Evolutionary conservation across 257 asterid genomes (phyloP).

Genomic region (Eucommia ulmoides): DNA sequence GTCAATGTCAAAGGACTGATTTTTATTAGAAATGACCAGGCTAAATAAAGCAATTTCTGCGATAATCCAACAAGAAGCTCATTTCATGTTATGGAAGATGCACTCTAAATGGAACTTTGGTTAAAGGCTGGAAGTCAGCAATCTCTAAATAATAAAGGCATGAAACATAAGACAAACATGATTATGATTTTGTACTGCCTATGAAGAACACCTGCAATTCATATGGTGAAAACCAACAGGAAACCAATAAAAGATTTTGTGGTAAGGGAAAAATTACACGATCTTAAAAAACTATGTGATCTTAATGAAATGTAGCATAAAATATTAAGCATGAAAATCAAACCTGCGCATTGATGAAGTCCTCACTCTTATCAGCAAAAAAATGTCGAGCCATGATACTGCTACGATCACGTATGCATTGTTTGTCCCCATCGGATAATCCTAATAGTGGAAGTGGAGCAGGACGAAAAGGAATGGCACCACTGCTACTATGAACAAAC

Average conservation of each 20-base stretch:
- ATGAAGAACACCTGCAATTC: background rate
- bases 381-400: constrained; percentile 98
- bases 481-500: constrained; percentile 75
- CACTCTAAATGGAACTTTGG: background rate
- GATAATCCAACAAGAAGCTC: background rate
- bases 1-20: too few species aligned
- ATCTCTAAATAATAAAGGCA: too few species aligned
- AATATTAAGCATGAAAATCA: constrained; percentile 4
- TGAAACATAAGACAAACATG: background rate
- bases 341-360: constrained; percentile 88
- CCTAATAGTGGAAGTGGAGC: constrained; percentile 85
- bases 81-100: background rate
- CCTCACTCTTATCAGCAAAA: constrained; percentile 89
- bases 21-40: too few species aligned
- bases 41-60: background rate
- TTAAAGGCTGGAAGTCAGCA: too few species aligned
- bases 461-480: constrained; percentile 67
- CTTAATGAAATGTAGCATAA: background rate
- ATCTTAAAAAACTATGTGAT: background rate
- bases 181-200: background rate
- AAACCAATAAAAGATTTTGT: background rate
- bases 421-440: constrained; percentile 87
- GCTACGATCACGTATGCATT: constrained; percentile 96
- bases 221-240: background rate
- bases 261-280: background rate